Base-by-base conservation (phyloP, 1,284 basidiomycete species). In the Mycena sp. region DNA sequence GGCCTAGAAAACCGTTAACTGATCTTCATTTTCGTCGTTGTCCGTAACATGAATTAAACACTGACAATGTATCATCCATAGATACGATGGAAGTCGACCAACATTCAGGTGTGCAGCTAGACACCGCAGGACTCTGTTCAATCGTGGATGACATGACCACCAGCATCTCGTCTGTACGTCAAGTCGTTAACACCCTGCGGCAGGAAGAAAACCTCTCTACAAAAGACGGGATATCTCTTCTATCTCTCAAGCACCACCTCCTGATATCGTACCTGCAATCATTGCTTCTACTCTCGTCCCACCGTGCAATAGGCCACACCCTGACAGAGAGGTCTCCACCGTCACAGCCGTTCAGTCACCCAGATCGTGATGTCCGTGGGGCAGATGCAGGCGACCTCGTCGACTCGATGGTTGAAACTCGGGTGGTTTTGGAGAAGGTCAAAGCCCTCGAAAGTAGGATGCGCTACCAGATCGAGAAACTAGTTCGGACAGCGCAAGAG, bases 401-500 rank as follows among this genome's bases (percentile, higher is more conserved):
- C 4, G 90, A 92, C 71, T 83, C 84, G 0, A 85, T 92, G 80
- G 83, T 95, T 45, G 90, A 94, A 70, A 86, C 85, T 19, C 85
- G 92, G 14, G 74, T 93, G 25, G 85, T 91, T 6, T 80, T 95
- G n/a, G 93, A 95, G 74, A 94, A 94, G 77, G 82, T 89, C 52
- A 90, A 88, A 67, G 81, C 85, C 2, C 81, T 99, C 38, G 96
- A 99, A 77, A 85, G 83, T 58, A 90, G 93, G 72, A 91, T 99
- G 84, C 90, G 88, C 64, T 98, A 99, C 76, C 96, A 99, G 76
- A 94, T 99, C 72, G 96, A 98, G 72, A 98, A 99, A 76, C 86
- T 98, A 21, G 85, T 96, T 30, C 85, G 88, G 59, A 78, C 93
- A 5, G 91, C 93, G 32, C 87, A 90, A 57, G 84, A 86, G 32